phyloP scores from a whole-genome alignment of 139 green algal genomes.

The Pedinophyceae sp. region DNA sequence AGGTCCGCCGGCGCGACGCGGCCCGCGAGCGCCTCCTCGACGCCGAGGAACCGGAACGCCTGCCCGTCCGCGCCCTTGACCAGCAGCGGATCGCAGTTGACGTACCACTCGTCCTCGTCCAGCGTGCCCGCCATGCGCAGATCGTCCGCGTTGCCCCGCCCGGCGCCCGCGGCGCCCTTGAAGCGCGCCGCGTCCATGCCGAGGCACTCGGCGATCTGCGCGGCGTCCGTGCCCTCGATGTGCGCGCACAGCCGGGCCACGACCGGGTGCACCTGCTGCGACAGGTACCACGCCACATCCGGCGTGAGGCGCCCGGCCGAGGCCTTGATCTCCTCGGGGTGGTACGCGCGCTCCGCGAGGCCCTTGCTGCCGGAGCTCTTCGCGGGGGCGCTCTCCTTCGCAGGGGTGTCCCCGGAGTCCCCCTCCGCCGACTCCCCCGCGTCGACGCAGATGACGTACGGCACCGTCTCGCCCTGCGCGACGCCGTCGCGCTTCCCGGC shows the following conservation, averaged over 20 bases:
- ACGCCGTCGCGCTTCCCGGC: slow-evolving; percentile 59
- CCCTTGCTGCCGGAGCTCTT: slow-evolving; percentile 14
- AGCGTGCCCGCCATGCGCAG: slow-evolving; percentile 4
- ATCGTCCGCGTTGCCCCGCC: background rate
- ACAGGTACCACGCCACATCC: slow-evolving; percentile 84
- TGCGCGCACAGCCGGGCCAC: slow-evolving; percentile 68
- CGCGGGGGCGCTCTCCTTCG: slow-evolving; percentile 2
- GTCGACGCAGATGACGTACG: slow-evolving; percentile 86
- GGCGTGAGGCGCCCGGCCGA: slow-evolving; percentile 28
- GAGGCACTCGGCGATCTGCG: slow-evolving; percentile 77
- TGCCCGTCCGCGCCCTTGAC: slow-evolving; percentile 24
- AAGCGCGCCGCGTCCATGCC: slow-evolving; percentile 73
- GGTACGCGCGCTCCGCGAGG: slow-evolving; percentile 74
- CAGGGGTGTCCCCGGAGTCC: background rate
- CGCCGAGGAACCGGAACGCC: slow-evolving; percentile 38
- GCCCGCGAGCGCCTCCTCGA: slow-evolving; percentile 3
- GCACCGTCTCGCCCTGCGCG: slow-evolving; percentile 78
- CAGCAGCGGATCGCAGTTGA: slow-evolving; percentile 26
- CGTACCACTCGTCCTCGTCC: slow-evolving; percentile 13
- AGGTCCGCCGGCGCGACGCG: slow-evolving; percentile 6
- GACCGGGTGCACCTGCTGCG: slow-evolving; percentile 73
- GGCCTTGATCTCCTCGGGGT: slow-evolving; percentile 73
- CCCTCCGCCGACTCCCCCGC: slow-evolving; percentile 3
- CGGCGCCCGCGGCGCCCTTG: slow-evolving; percentile 1
- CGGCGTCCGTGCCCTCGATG: slow-evolving; percentile 83